These are phyloP conservation scores for Fusarium circinatum DNA, from an alignment of 2,329 filamentous ascomycete species.

Conservation along the genomic window DNA sequence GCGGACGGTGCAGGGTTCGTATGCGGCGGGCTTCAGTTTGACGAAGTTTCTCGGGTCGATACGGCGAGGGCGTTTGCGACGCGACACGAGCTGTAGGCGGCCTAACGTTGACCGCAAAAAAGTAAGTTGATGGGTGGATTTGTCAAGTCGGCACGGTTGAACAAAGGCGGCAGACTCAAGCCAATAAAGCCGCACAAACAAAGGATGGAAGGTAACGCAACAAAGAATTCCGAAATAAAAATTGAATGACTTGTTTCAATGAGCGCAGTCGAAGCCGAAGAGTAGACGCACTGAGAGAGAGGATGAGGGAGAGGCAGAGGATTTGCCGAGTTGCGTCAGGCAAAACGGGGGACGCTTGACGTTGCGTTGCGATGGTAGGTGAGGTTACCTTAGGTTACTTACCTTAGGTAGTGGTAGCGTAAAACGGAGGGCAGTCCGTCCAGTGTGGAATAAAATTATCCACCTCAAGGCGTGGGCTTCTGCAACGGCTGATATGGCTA, in stretches of 20 bases:
- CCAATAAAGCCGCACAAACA: slow-evolving; percentile 27
- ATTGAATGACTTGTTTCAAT: slow-evolving; percentile 10
- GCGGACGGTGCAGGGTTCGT: slow-evolving; percentile 14
- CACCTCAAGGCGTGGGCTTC: slow-evolving; percentile 3
- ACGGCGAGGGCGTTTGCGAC: slow-evolving; percentile 30
- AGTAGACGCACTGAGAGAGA: slow-evolving; percentile 34
- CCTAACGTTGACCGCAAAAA: slow-evolving; percentile 31
- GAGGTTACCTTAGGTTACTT: neutral
- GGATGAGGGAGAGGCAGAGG: slow-evolving; percentile 13
- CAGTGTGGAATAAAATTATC: slow-evolving; percentile 47
- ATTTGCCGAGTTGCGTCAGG: slow-evolving; percentile 41
- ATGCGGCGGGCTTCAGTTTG: slow-evolving; percentile 33
- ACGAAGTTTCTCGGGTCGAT: slow-evolving; percentile 32
- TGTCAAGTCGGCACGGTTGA: slow-evolving; percentile 16
- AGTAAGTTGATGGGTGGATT: slow-evolving; percentile 23
- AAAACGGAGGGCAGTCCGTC: neutral
- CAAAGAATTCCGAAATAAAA: slow-evolving; percentile 12
- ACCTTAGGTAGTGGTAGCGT: slow-evolving; percentile 5
- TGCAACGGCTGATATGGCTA: neutral
- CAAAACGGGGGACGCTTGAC: slow-evolving; percentile 39
- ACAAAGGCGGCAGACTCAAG: slow-evolving; percentile 27
- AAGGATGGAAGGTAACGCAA: slow-evolving; percentile 2
- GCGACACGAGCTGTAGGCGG: slow-evolving; percentile 30
- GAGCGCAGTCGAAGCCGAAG: slow-evolving; percentile 29
- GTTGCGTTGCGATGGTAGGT: slow-evolving; percentile 22